Evolutionary conservation across 169 alveolate genomes (phyloP), one percentile per base, ranked within the genome.

Genomic region (Sarcocystis neurona): DNA sequence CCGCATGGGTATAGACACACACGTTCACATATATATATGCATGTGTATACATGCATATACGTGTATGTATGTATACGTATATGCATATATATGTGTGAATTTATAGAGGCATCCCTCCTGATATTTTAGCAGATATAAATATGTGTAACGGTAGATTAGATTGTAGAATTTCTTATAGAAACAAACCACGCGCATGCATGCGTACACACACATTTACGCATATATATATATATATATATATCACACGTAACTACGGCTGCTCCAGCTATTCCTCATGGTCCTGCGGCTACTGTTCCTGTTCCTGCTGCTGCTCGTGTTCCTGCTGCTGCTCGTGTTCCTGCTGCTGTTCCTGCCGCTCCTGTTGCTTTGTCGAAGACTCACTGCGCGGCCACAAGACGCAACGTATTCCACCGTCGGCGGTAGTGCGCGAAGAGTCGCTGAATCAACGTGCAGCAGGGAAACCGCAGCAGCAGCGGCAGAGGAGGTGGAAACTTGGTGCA

Each of bases 331-430:
- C 12, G 30, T 53, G 23, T 53, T 53, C 12, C 66, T 53, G 30
- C 66, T 53, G 23, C 12, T 53, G 23, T 23, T 53, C 12, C 66
- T 53, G 23, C 66, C 23, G 23, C 66, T 53, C 66, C 66, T 53
- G 23, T 23, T 53, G 23, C 66, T 53, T 53, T 53, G 23, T 53
- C 66, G 23, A 12, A 15, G 12, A 53, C 82, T 72, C 34, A 72
- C 82, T 20, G 82, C 10, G 50, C 82, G 50, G 46, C 58, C 39
- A 72, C 34, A 56, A 39, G 48, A 32, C 56, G 82, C 34, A 72
- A 18, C 10, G 43, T 39, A 56, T 2, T 10, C 82, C 82, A 72
- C 34, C 18, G 58, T 15, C 82, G 82, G 39, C 56, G 58, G 34
- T 72, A 72, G 20, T 30, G 5, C 1, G n/a, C 30, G 23, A 39